A percentile compares a stretch with the other conserved stretches of the same genome.
phyloP scores from a whole-genome alignment of 2,329 filamentous ascomycete genomes.

The Neurospora crassa region DNA sequence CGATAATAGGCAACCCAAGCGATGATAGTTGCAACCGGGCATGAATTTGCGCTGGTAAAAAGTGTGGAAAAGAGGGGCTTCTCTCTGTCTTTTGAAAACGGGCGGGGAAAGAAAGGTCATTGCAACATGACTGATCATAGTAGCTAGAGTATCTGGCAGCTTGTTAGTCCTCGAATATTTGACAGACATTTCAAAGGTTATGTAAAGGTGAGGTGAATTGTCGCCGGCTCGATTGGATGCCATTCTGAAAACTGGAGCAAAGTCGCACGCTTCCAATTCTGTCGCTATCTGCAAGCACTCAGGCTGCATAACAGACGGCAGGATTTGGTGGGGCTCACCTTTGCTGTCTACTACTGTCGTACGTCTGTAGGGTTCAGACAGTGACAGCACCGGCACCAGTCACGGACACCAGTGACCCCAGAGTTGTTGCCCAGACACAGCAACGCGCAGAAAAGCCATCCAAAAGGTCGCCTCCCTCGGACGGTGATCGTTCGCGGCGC shows the following conservation, averaged over 20 bases:
- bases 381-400: background rate
- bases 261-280: background rate
- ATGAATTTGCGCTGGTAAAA: background rate
- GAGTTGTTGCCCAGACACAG: background rate
- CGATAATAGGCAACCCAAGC: background rate
- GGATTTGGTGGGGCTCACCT: background rate
- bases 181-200: background rate
- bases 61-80: background rate
- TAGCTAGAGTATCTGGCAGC: background rate
- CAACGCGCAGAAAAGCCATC: background rate
- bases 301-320: background rate
- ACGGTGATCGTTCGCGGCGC: background rate
- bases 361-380: background rate
- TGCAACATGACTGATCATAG: background rate
- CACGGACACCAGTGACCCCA: background rate
- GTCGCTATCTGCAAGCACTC: background rate
- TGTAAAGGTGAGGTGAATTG: slow-evolving; percentile 12
- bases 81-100: background rate
- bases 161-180: background rate
- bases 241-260: background rate
- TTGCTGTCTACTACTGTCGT: background rate
- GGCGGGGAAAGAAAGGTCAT: background rate
- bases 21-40: background rate
- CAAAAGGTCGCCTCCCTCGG: background rate
- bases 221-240: slow-evolving; percentile 11